phyloP scores from a whole-genome alignment of 83 land plant genomes.

The Diphasiastrum complanatum region DNA sequence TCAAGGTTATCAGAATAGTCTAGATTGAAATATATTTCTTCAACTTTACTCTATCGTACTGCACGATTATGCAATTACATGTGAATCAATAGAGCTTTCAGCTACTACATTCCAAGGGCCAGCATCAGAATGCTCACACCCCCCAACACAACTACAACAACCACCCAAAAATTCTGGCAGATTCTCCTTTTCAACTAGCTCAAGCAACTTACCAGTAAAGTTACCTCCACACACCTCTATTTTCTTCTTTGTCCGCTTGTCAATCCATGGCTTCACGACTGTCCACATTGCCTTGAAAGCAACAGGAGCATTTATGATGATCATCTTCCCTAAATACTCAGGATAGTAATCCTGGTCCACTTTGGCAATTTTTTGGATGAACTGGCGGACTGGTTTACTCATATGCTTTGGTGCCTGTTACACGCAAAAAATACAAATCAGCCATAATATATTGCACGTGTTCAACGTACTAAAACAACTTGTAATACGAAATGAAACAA shows the following conservation, averaged over 20 bases:
- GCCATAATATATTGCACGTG: too few relatives aligned
- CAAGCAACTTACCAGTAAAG: constrained; percentile 30
- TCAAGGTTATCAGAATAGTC: too few relatives aligned
- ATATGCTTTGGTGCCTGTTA: constrained; percentile 37
- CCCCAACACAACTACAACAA: constrained; percentile 31
- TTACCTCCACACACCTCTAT: constrained; percentile 38
- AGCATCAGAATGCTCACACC: constrained; percentile 41
- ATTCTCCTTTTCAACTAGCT: constrained; percentile 38
- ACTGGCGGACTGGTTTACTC: constrained; percentile 42
- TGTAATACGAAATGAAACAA: too few relatives aligned
- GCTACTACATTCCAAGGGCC: constrained; percentile 44
- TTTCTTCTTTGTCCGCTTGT: constrained; percentile 40
- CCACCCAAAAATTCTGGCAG: constrained; percentile 43
- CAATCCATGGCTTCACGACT: constrained; percentile 42
- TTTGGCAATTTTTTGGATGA: constrained; percentile 29
- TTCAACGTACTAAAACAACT: too few relatives aligned
- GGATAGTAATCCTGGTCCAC: constrained; percentile 41
- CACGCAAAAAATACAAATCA: neutral
- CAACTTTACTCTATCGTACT: too few relatives aligned
- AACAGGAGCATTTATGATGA: constrained; percentile 40
- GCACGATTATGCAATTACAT: too few relatives aligned
- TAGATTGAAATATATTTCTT: too few relatives aligned
- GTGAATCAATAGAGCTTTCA: too few relatives aligned
- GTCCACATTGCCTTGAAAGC: constrained; percentile 41
- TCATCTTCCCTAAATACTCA: constrained; percentile 38